Base-by-base conservation (phyloP, 2,329 filamentous ascomycete species). In the Phialophora verrucosa region DNA sequence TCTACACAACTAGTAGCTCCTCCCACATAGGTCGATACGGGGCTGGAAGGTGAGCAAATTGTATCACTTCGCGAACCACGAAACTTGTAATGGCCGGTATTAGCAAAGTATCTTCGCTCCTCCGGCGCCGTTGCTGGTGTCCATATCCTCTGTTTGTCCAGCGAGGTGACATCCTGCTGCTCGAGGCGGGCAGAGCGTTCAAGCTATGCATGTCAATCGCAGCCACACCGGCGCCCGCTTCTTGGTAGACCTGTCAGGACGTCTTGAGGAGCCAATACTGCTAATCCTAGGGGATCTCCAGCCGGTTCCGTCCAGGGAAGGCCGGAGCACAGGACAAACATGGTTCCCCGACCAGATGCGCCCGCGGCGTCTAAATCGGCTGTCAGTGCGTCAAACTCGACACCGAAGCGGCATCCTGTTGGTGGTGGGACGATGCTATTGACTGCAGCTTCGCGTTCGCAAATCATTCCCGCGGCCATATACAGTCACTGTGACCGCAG, bases 401-500 rank as follows among this genome's bases (percentile, higher is more conserved):
- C 25, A 29, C 62, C 38, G 25, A 59, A 32, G 59, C 53, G 55
- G 59, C 31, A 27, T 29, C 14, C 17, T 42, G 23, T 50, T 20
- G 27, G n/a, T 25, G n/a, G 58, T 60, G 49, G 53, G 38, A 68
- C 65, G 44, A 49, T 49, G 29, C 53, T 23, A 53, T 55, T 55
- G 51, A 63, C 57, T 63, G 62, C 64, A n/a, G 59, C 29, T 32
- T 58, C 49, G 51, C 62, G 58, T 60, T 63, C 62, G 63, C 64
- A 69, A 69, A 65, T 69, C 64, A 64, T 62, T 67, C 54, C 54
- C 27, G 54, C 62, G 62, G 67, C 57, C 35, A 53, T 49, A 44
- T 63, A 68, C 66, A 68, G 62, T 12, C 51, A 47, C 29, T 38
- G 50, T 53, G 51, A 56, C 59, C 60, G 63, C 38, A 64, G 25